These are phyloP conservation scores for Tinospora cordifolia DNA, from an alignment of 164 flowering plant species.

Conservation along the genomic window DNA sequence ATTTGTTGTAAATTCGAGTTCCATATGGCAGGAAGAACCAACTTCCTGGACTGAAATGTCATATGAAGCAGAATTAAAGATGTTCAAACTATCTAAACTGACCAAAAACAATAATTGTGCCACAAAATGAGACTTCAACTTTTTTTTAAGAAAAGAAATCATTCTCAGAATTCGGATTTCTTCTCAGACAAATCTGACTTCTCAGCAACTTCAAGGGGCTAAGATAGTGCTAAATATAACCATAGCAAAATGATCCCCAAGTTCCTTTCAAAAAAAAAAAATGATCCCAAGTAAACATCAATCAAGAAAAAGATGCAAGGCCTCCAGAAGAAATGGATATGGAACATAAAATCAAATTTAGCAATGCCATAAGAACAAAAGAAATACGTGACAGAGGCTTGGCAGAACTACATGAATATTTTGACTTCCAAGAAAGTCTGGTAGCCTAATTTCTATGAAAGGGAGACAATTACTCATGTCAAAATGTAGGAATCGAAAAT, in stretches of 20 bases:
- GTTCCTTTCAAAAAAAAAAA: no score
- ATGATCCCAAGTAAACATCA: neutral
- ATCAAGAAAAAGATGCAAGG: neutral
- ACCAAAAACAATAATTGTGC: no score
- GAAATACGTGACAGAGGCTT: neutral
- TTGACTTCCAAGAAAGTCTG: no score
- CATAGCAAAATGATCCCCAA: neutral
- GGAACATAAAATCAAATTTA: neutral
- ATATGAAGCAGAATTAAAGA: constrained; percentile 7
- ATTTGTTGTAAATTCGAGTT: constrained; percentile 76
- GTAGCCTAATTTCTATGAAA: neutral
- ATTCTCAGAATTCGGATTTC: neutral
- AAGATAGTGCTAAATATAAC: neutral
- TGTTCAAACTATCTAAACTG: neutral
- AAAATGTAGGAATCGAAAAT: neutral
- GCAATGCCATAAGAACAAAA: neutral
- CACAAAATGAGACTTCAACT: neutral
- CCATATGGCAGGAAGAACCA: constrained; percentile 96
- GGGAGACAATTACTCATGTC: neutral
- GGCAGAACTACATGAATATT: no score
- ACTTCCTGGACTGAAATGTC: constrained; percentile 85
- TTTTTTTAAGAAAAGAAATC: neutral
- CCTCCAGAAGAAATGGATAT: neutral
- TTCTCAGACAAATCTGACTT: neutral
- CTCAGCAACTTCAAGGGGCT: neutral